Conservation (phyloP, 1,139 yeast species). For the Yueomyces sp. region DNA sequence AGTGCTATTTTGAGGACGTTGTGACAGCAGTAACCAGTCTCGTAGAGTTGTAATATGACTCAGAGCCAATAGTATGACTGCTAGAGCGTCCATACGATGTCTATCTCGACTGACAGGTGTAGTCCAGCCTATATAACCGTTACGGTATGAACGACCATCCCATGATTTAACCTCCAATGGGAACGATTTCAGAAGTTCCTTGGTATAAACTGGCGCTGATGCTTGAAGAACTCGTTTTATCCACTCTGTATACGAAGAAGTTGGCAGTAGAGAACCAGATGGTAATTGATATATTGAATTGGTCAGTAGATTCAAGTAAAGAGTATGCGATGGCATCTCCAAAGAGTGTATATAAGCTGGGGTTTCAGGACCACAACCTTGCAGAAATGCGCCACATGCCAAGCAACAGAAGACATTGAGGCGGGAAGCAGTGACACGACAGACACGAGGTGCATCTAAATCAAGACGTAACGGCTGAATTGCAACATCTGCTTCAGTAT, state of each 20-base stretch:
- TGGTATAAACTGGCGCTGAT: no score
- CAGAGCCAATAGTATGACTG: conserved; percentile 35
- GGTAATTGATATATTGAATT: conserved; percentile 47
- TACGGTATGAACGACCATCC: no score
- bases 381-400: conserved; percentile 61
- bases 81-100: no score
- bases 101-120: no score
- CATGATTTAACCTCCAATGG: no score
- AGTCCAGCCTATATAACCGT: no score
- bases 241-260: no score
- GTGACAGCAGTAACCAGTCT: conserved; percentile 31
- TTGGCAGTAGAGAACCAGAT: no score
- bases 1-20: no score
- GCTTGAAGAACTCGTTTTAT: no score
- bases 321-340: conserved; percentile 42
- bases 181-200: no score
- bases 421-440: conserved; percentile 49
- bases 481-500: no score
- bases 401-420: conserved; percentile 61
- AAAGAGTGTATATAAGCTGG: conserved; percentile 62
- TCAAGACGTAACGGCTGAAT: conserved; percentile 27
- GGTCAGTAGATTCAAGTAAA: conserved; percentile 43
- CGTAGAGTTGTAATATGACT: conserved; percentile 40
- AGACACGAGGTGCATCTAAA: conserved; percentile 58
- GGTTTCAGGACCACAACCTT: conserved; percentile 51